Percentiles rank a stretch among this genome's conserved stretches.
phyloP scores from a whole-genome alignment of 352 stramenopile genomes.

The Phytopythium aichiense region DNA sequence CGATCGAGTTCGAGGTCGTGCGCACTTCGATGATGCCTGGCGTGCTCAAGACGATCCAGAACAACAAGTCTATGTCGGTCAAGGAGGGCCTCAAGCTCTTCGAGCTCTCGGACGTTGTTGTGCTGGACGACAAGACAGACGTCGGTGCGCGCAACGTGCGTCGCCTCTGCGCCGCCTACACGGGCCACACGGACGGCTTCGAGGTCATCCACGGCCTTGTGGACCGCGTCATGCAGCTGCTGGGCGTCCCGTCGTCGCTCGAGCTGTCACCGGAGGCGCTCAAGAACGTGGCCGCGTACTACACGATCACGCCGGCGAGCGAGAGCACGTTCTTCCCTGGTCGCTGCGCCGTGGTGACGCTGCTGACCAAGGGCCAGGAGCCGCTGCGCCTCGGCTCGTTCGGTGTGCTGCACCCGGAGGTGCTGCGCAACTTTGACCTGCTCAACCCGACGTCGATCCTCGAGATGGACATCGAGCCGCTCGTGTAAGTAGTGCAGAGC shows the following conservation, averaged over 20 bases:
- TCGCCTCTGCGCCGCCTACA: slow-evolving; percentile 95
- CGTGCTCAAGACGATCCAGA: slow-evolving; percentile 98
- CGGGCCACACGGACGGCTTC: slow-evolving; percentile 96
- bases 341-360: slow-evolving; percentile 93
- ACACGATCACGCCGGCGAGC: slow-evolving; percentile 59
- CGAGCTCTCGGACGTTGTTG: slow-evolving; percentile 98
- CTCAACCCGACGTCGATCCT: slow-evolving; percentile 95
- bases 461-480: slow-evolving; percentile 97
- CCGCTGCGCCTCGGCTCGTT: slow-evolving; percentile 92
- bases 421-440: slow-evolving; percentile 98
- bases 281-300: slow-evolving; percentile 74
- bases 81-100: slow-evolving; percentile 98
- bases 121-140: slow-evolving; percentile 90
- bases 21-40: slow-evolving; percentile 98
- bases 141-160: slow-evolving; percentile 96
- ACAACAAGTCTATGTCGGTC: slow-evolving; percentile 97
- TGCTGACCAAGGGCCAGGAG: slow-evolving; percentile 73
- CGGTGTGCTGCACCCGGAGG: slow-evolving; percentile 97
- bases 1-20: slow-evolving; percentile 99
- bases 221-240: slow-evolving; percentile 97
- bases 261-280: slow-evolving; percentile 57
- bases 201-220: slow-evolving; percentile 99
- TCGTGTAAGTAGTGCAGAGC: slow-evolving; percentile 80
- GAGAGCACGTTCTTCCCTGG: slow-evolving; percentile 94
- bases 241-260: slow-evolving; percentile 87